Base-by-base conservation (phyloP, 257 asterid genomes). In the Coffea eugenioides region DNA sequence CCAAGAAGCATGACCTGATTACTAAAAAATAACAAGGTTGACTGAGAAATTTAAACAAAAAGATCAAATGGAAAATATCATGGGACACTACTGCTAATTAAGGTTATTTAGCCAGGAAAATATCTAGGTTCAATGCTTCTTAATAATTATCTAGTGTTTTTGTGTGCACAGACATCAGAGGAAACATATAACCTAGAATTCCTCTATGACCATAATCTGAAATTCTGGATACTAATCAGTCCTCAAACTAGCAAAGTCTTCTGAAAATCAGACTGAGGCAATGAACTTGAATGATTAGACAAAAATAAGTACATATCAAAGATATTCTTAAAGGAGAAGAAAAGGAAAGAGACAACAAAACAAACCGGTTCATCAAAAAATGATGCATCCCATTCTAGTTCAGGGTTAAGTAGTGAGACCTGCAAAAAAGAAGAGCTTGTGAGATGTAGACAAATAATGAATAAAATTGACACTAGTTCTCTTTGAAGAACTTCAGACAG, bases 1-100 rank as follows among this genome's bases (percentile, higher is more conserved):
- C 99, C 98, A 86, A 95, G 99, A 95, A 95, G 99, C 99, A 95
- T 95, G 90, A 95, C 99, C 99, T 95, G 99, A 91, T 80, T 86
- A 84, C 97, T 93, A 91, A 86, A 90, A 75, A 83, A 75, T 83
- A 86, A 83, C 84, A 90, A 79, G 77, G 70, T 71, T 78, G 77
- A 83, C 83, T 87, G 89, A 90, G 89, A 81, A 88, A 82, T 81
- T 83, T 83, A 80, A 45, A 45, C 52, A 51, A 13, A 74, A 7
- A 9, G 51, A 57, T 43, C 12, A 15, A 6, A 45, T 56, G 56
- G 8, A 54, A 73, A 31, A 31, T 31, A 31, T 31, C 36, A 27
- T 18, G 43, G 25, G 36, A 59, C 18, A 13, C 6, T 57, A 8
- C 8, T 46, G 36, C 77, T 45, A 23, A 41, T 5, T 15, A 39